phyloP scores from a whole-genome alignment of 1,139 yeast genomes.

The Spencermartinsiella ligniputridi region DNA sequence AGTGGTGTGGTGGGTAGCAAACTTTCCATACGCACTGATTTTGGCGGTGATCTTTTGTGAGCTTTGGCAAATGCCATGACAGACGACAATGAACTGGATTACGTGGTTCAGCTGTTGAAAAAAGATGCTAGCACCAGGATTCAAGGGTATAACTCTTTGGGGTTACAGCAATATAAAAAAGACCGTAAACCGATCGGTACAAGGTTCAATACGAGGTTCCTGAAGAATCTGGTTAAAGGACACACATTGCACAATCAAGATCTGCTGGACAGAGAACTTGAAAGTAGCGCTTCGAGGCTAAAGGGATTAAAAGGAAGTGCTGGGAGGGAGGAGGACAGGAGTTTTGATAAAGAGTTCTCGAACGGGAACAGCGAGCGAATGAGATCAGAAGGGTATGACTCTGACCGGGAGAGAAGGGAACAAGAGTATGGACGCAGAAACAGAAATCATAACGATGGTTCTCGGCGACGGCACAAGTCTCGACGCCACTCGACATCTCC shows the following conservation, averaged over 20 bases:
- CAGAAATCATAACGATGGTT: too few relatives aligned
- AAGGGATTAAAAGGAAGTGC: too few relatives aligned
- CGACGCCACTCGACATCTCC: too few relatives aligned
- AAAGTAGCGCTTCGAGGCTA: not conserved
- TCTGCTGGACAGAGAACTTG: conserved; percentile 8
- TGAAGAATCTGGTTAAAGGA: conserved; percentile 11
- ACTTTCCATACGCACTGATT: too few relatives aligned
- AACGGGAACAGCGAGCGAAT: too few relatives aligned
- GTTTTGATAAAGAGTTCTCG: too few relatives aligned
- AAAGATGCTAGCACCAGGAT: conserved; percentile 12
- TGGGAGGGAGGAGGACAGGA: too few relatives aligned
- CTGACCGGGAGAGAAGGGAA: not conserved
- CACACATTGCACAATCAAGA: conserved; percentile 12
- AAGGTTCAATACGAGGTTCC: conserved; percentile 13
- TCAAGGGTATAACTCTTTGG: not conserved
- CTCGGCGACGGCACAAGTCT: too few relatives aligned
- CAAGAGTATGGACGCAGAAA: too few relatives aligned
- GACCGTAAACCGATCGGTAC: conserved; percentile 4
- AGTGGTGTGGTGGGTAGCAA: too few relatives aligned
- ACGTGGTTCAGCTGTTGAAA: conserved; percentile 16
- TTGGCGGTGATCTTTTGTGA: too few relatives aligned
- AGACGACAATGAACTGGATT: conserved; percentile 2
- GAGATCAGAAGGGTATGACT: not conserved
- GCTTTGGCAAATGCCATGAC: too few relatives aligned
- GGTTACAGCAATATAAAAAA: not conserved